phyloP scores from a whole-genome alignment of 805 yeast species.

The Kodamaea jinghongensis region DNA sequence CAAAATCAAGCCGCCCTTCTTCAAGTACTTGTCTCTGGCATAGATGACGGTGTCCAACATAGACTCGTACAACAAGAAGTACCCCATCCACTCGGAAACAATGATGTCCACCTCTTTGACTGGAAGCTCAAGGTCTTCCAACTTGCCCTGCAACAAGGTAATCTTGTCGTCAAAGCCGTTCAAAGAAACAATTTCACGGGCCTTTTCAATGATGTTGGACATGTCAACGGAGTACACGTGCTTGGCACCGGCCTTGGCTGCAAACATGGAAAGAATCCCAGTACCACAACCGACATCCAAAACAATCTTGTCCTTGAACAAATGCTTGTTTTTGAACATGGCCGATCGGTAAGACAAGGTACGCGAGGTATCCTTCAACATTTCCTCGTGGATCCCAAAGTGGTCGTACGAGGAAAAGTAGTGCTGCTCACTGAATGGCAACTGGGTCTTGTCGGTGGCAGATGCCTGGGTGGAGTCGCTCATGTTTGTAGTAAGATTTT shows the following conservation, averaged over 20 bases:
- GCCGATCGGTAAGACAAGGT: conserved; percentile 91
- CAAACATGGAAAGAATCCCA: conserved; percentile 96
- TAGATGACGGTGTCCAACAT: conserved; percentile 95
- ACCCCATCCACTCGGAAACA: conserved; percentile 99
- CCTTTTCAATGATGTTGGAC: conserved; percentile 95
- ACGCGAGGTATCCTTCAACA: conserved; percentile 94
- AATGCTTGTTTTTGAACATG: conserved; percentile 80
- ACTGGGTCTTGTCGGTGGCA: conserved; percentile 64
- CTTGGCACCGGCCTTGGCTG: conserved; percentile 97
- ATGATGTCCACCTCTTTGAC: conserved; percentile 89
- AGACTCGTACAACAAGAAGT: conserved; percentile 90
- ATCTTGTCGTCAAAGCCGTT: conserved; percentile 86
- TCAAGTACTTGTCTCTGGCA: conserved; percentile 89
- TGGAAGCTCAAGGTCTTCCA: conserved; percentile 89
- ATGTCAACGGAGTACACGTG: conserved; percentile 97
- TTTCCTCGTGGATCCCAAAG: conserved; percentile 97
- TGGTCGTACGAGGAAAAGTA: conserved; percentile 95
- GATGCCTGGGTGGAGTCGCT: too few species aligned
- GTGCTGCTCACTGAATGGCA: conserved; percentile 82
- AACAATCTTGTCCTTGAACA: conserved; percentile 90
- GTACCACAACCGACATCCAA: conserved; percentile 99
- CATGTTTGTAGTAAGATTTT: too few species aligned
- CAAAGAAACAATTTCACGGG: conserved; percentile 77
- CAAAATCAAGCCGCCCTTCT: conserved; percentile 82
- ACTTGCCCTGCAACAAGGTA: conserved; percentile 84